phyloP scores from a whole-genome alignment of 2,329 filamentous ascomycete genomes.

The Penicillium sp. region DNA sequence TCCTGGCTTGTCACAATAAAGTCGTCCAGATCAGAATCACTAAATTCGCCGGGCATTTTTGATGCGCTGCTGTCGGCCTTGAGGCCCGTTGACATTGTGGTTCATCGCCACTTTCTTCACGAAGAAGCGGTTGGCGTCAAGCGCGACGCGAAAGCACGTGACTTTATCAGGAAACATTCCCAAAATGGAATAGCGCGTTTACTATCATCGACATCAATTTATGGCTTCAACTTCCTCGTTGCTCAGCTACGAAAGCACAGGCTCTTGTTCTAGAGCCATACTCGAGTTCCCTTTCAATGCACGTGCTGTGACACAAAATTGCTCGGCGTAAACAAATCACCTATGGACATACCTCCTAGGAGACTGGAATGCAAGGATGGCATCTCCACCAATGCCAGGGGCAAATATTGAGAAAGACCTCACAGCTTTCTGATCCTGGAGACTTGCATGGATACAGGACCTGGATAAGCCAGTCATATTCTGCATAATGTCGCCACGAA shows the following conservation, averaged over 20 bases:
- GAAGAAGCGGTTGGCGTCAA: not conserved
- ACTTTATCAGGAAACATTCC: not conserved
- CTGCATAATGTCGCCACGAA: not conserved
- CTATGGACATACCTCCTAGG: not conserved
- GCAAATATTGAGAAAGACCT: not conserved
- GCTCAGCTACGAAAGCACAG: not conserved
- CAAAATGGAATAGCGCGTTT: not conserved
- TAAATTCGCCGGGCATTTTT: conserved; percentile 21
- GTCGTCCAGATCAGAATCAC: conserved; percentile 22
- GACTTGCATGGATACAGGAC: not conserved
- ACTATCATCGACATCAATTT: not conserved
- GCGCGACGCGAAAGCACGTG: conserved; percentile 12
- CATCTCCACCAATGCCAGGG: not conserved
- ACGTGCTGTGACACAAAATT: not conserved
- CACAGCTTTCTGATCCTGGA: not conserved
- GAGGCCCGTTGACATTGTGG: not conserved
- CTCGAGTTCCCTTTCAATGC: not conserved
- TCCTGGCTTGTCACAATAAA: conserved; percentile 22
- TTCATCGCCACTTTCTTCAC: not conserved
- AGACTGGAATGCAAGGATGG: not conserved
- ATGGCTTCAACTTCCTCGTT: not conserved
- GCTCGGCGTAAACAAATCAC: not conserved
- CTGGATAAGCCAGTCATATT: not conserved
- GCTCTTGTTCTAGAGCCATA: not conserved
- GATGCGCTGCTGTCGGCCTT: not conserved